Base-by-base conservation (phyloP, 768 basidiomycete species). In the Holtermannia corniformis region DNA sequence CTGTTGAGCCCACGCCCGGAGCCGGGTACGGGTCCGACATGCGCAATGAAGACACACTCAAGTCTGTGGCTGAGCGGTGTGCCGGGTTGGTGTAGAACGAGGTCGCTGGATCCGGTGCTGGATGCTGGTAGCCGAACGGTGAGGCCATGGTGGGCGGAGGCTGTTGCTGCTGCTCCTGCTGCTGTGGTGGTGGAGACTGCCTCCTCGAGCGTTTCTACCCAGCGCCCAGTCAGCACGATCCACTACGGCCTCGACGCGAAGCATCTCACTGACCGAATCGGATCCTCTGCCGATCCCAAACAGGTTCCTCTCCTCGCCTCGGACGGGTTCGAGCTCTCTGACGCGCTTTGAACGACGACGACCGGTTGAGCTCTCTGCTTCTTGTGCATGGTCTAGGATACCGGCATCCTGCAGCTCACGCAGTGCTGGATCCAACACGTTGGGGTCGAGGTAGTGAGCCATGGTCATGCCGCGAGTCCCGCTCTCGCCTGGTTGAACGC, bases 271-370 rank as follows among this genome's bases (percentile, higher is more conserved):
- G 19, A 22, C 25, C n/a, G 40, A 54, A 22, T 54, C 52, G 46
- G 55, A 60, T 14, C 52, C 55, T n/a, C n/a, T n/a, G n/a, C n/a
- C n/a, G n/a, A n/a, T n/a, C 7, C 32, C 32, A 22, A 58, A 63
- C 52, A 65, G 44, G 44, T 65, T 63, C 58, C 60, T 61, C 49
- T 65, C 64, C 40, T 65, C 64, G 11, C 64, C 64, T 43, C 64
- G 45, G 3, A 55, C n/a, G 3, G 64, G 64, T 41, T 65, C 61
- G 12, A 10, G 51, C 42, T 14, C 51, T 37, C 32, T 7, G 10
- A 16, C 16, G 7, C 32, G 32, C 16, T 37, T 37, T 37, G 32
- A 37, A 37, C 32, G 32, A 7, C 32, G 32, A 7, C 32, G 10
- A 37, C 10, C 32, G 10, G 16, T 37, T 7, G 32, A 37, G 16